Base-by-base conservation (phyloP, 1,139 yeast genomes). In the Diutina pseudorugosa region DNA sequence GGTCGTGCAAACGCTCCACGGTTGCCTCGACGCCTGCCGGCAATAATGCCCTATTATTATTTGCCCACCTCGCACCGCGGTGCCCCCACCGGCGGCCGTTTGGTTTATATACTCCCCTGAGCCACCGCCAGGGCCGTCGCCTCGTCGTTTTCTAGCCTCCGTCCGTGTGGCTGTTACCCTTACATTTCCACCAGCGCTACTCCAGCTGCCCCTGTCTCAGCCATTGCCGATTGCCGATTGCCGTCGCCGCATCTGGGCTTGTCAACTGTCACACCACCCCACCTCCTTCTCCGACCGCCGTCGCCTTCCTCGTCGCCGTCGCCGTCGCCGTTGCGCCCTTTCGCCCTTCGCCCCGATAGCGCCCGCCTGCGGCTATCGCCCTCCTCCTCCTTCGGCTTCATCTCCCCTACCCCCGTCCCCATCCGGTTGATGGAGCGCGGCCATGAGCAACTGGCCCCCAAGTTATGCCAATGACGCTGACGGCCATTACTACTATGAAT, bases 381-480 rank as follows among this genome's bases (percentile, higher is more conserved):
- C n/a, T 12, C 36, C 36, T 12, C n/a, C 6, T 5, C 36, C 36
- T 30, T 11, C n/a, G 36, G 36, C 36, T 14, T n/a, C 19, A 11
- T 1, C 19, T n/a, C 19, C 41, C 19, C 19, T 14, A 30, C n/a
- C 14, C 36, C 36, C n/a, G 8, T 6, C 2, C 42, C 20, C 11
- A 8, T 6, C 11, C 9, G 42, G 42, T 25, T n/a, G 23, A 27
- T 27, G 40, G n/a, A 25, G 40, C 8, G 12, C 20, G 4, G n/a
- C 40, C 14, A 45, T 45, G 49, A 45, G 16, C 27, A 45, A 27
- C 27, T 45, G 49, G 49, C 49, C 49, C 41, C 49, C 36, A 21
- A 23, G 20, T 18, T 27, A 45, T 11, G 49, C 21, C 30, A 45
- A 27, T 18, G 49, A 45, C 21, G 36, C 27, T 27, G 49, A 45